Evolutionary conservation across 2,329 filamentous ascomycete genomes (phyloP), one percentile per base, ranked within the genome.

Genomic region (Fusarium fracticaudum): DNA sequence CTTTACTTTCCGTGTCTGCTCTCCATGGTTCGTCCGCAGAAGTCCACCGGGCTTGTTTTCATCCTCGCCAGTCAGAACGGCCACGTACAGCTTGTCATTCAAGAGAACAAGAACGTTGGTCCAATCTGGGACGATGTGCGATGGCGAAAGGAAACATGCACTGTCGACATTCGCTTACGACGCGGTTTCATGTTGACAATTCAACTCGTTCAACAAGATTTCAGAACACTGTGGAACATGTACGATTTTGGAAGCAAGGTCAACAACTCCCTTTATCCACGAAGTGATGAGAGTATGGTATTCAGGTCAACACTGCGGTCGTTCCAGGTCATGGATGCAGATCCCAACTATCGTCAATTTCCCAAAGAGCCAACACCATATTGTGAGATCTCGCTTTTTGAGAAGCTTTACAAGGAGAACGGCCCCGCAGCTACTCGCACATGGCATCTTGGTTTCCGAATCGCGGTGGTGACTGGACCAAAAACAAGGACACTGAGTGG

Each of bases 231-330:
- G 17, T 95, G 92, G 90, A 93, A 91, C 76, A 94, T 97, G 82
- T 94, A 95, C 74, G 94, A 97, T 68, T 96, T 97, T 80, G 94
- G 93, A 33, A 89, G 88, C 73, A 94, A 93, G 77, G 90, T 96
- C 5, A 92, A 95, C 78, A 87, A 88, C 33, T 93, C 90, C 59
- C 86, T 97, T 47, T 90, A 90, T 41, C 90, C 91, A 12, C 88
- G 90, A 45, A 86, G 87, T 37, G 92, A 94, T 60, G 95, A 98
- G 82, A 86, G 86, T 5, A 82, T 92, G 64, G 86, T 93, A 5
- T 94, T 94, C 79, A 90, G 92, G 76, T 88, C 90, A 13, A 91
- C 89, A 4, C 84, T 98, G 14, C 90, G 90, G 50, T 89, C 91
- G 33, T 94, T 97, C 73, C 93, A 96, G 77, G 96, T 96, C 80